Conservation (phyloP, 2,329 filamentous ascomycete genomes). For the Ascosphaera pollenicola region DNA sequence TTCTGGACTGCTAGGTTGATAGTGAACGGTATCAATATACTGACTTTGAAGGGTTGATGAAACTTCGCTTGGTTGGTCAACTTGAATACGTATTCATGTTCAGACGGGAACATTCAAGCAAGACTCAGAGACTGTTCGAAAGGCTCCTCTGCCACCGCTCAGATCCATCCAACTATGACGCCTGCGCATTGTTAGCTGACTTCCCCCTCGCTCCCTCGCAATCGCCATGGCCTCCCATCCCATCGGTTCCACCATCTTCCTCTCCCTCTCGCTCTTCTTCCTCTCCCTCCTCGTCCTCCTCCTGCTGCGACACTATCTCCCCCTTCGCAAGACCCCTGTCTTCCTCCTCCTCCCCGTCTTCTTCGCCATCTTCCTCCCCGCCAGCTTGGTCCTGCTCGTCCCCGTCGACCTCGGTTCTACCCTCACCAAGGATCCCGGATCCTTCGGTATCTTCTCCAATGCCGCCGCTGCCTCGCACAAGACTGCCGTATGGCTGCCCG, state of each 20-base stretch:
- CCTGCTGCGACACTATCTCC: slow-evolving; percentile 73
- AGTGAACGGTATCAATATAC: no score
- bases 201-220: no score
- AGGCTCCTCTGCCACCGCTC: neutral
- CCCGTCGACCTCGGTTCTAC: slow-evolving; percentile 89
- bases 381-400: slow-evolving; percentile 74
- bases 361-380: slow-evolving; percentile 80
- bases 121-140: neutral
- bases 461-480: no score
- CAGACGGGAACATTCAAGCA: no score
- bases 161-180: neutral
- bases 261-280: slow-evolving; percentile 44
- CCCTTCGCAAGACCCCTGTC: slow-evolving; percentile 69
- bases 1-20: no score
- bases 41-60: no score
- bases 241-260: slow-evolving; percentile 61
- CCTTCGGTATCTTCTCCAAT: slow-evolving; percentile 62
- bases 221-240: no score
- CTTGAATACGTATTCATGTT: no score
- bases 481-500: slow-evolving; percentile 80
- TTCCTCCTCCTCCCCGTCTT: slow-evolving; percentile 87
- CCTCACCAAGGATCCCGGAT: slow-evolving; percentile 47
- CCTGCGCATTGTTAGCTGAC: neutral
- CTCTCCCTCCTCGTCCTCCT: slow-evolving; percentile 62
- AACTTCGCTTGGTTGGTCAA: no score